phyloP scores from a whole-genome alignment of 2,329 filamentous ascomycete species.

The Trichoderma sp. region DNA sequence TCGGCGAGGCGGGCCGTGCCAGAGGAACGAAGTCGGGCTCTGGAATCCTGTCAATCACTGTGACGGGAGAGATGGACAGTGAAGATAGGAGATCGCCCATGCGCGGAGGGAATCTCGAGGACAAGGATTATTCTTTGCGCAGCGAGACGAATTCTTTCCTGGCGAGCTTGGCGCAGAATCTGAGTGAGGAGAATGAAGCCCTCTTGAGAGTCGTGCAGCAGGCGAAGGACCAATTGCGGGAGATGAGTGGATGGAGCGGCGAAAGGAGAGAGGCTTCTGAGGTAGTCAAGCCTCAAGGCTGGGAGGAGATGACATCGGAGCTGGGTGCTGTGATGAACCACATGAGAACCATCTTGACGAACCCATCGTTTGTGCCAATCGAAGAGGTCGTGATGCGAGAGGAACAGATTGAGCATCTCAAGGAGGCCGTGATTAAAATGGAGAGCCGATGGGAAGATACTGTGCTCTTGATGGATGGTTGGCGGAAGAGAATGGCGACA shows the following conservation, averaged over 20 bases:
- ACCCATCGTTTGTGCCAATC: constrained; percentile 92
- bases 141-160: constrained; percentile 90
- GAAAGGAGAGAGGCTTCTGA: constrained; percentile 33
- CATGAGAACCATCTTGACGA: constrained; percentile 79
- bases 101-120: constrained; percentile 24
- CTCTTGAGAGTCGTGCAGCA: constrained; percentile 69
- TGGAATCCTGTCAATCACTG: constrained; percentile 54
- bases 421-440: constrained; percentile 90
- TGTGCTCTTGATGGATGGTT: constrained; percentile 84
- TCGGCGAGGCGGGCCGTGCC: constrained; percentile 66
- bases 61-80: constrained; percentile 53
- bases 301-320: constrained; percentile 68
- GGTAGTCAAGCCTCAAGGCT: constrained; percentile 38
- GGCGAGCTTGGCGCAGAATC: constrained; percentile 73
- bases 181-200: constrained; percentile 90
- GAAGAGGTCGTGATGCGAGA: constrained; percentile 93
- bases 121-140: constrained; percentile 64
- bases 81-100: constrained; percentile 38
- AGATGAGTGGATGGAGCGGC: constrained; percentile 59
- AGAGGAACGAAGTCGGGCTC: constrained; percentile 54
- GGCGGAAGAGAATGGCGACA: constrained; percentile 76
- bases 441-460: constrained; percentile 87
- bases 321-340: constrained; percentile 77
- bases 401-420: constrained; percentile 79
- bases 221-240: constrained; percentile 67